phyloP scores from a whole-genome alignment of 2,329 filamentous ascomycete genomes.

The Nannizzia gypsea region DNA sequence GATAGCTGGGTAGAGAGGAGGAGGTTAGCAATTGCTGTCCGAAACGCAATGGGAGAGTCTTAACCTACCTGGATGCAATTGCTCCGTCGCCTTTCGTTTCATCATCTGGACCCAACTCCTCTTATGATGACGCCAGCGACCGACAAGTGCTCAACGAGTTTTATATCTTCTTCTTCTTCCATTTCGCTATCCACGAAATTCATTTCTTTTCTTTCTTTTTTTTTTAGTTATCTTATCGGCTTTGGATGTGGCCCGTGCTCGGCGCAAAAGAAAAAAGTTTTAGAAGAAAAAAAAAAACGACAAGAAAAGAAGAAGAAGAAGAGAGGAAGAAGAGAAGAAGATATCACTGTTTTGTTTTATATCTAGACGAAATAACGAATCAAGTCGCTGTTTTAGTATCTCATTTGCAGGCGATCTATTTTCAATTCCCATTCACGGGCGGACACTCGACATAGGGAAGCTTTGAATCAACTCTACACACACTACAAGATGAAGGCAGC shows the following conservation, averaged over 20 bases:
- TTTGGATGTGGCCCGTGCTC: slow-evolving; percentile 29
- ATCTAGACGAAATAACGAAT: not conserved
- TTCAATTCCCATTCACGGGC: not conserved
- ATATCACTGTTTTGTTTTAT: not conserved
- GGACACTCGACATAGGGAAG: not conserved
- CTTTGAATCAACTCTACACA: not conserved
- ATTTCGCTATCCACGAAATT: too few relatives aligned
- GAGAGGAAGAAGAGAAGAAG: not conserved
- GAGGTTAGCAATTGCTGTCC: not conserved
- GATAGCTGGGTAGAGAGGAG: slow-evolving; percentile 16
- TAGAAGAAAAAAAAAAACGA: not conserved
- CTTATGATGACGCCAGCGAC: too few relatives aligned
- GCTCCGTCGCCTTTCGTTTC: slow-evolving; percentile 11
- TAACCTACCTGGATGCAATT: slow-evolving; percentile 10
- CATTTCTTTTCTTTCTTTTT: not conserved
- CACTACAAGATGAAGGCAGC: slow-evolving; percentile 4
- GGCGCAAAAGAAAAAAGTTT: slow-evolving; percentile 25
- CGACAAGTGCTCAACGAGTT: too few relatives aligned
- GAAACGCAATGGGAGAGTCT: not conserved
- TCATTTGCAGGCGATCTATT: not conserved
- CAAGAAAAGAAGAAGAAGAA: too few relatives aligned
- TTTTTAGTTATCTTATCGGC: slow-evolving; percentile 3
- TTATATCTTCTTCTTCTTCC: too few relatives aligned
- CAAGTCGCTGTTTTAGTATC: not conserved
- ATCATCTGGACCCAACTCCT: slow-evolving; percentile 1